phyloP scores from a whole-genome alignment of 129 eudicot genomes.

The Flaveria sonorensis region DNA sequence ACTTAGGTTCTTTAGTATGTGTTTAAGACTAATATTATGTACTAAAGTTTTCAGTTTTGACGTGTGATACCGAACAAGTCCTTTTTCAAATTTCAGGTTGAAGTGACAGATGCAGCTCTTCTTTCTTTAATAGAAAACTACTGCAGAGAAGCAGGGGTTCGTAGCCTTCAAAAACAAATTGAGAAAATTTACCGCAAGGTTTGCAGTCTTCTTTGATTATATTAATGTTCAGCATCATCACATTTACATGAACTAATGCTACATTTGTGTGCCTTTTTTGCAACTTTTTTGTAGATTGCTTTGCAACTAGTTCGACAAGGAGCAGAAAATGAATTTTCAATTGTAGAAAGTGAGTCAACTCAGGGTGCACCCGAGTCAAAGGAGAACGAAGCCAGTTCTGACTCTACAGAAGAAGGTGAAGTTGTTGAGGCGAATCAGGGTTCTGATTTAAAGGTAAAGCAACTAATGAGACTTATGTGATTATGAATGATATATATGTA shows the following conservation, averaged over 20 bases:
- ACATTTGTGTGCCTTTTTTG: background rate
- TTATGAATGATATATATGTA: background rate
- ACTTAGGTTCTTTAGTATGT: background rate
- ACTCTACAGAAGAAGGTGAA: slow-evolving; percentile 61
- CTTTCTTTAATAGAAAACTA: slow-evolving; percentile 91
- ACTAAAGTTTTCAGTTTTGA: background rate
- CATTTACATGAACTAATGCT: slow-evolving; percentile 3
- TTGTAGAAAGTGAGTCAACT: slow-evolving; percentile 31
- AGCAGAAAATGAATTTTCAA: slow-evolving; percentile 40
- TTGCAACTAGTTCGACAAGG: slow-evolving; percentile 76
- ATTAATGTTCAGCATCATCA: background rate
- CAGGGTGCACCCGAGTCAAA: slow-evolving; percentile 29
- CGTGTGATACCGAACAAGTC: slow-evolving; percentile 2
- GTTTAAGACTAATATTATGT: background rate
- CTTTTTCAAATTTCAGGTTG: slow-evolving; percentile 58
- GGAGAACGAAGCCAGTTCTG: slow-evolving; percentile 33
- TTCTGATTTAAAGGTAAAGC: slow-evolving; percentile 39
- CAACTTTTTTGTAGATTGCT: slow-evolving; percentile 60
- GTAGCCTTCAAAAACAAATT: slow-evolving; percentile 95
- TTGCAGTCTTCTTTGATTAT: slow-evolving; percentile 15
- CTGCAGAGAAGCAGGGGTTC: slow-evolving; percentile 97
- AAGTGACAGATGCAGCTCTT: slow-evolving; percentile 85
- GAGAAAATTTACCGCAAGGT: slow-evolving; percentile 99
- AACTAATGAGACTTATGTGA: background rate
- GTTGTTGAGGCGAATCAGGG: slow-evolving; percentile 32